Conservation (phyloP, 371 early-diverging fungal genomes). For the Amoeboaphelidium occidentale region DNA sequence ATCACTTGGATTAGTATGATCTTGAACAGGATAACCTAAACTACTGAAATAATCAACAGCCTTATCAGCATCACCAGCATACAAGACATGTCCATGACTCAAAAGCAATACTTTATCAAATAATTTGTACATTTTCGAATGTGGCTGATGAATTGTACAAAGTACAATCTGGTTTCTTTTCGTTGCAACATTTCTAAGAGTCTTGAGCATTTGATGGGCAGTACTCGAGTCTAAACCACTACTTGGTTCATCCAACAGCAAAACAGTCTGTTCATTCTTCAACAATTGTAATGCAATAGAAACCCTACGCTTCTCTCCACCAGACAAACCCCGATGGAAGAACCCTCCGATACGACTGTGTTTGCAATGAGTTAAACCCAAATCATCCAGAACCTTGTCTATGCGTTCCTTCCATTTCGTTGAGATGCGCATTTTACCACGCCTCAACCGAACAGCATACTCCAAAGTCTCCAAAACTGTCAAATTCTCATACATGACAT, state of each 20-base stretch:
- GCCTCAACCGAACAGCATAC: slow-evolving; percentile 15
- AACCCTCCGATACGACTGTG: not conserved
- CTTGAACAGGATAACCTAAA: not conserved
- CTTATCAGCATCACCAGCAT: not conserved
- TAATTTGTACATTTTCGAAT: not conserved
- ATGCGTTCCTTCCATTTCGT: not conserved
- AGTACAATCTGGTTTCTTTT: no score
- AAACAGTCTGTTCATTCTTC: slow-evolving; percentile 3
- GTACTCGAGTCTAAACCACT: slow-evolving; percentile 9
- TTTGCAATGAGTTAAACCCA: not conserved
- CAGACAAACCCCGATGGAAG: slow-evolving; percentile 16
- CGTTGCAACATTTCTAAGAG: no score
- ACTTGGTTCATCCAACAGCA: slow-evolving; percentile 15
- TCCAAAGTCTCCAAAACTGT: slow-evolving; percentile 19
- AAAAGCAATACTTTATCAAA: not conserved
- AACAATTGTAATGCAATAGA: slow-evolving; percentile 26
- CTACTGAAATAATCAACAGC: not conserved
- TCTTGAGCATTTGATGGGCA: not conserved
- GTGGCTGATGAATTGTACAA: not conserved
- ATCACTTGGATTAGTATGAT: not conserved
- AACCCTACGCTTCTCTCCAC: slow-evolving; percentile 36
- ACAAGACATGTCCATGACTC: not conserved
- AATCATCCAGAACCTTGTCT: not conserved
- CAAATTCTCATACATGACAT: slow-evolving; percentile 16
- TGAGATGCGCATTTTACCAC: not conserved